Evolutionary conservation across 2,329 filamentous ascomycete species (phyloP).

Genomic region (Talaromyces sp.): DNA sequence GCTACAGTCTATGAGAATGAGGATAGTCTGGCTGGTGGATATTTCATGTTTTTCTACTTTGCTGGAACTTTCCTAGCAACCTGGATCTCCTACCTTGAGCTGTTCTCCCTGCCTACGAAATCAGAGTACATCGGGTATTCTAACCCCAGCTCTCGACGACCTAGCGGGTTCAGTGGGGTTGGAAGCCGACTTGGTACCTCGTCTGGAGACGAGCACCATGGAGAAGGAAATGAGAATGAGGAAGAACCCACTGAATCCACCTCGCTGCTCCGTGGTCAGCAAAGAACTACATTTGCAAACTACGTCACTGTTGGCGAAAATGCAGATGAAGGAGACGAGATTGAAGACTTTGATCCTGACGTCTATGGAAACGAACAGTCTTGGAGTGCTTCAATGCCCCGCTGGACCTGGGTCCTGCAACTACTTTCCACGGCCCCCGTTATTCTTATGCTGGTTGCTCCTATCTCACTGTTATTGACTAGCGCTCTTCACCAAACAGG

Average conservation of each 20-base stretch:
- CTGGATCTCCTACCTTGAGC: constrained; percentile 75
- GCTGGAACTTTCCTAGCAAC: constrained; percentile 73
- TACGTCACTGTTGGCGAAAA: constrained; percentile 48
- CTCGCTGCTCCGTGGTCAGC: constrained; percentile 56
- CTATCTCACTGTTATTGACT: constrained; percentile 73
- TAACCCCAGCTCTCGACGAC: constrained; percentile 45
- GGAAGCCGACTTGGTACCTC: constrained; percentile 48
- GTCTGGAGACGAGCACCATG: constrained; percentile 42
- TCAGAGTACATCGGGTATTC: constrained; percentile 66
- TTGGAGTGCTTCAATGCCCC: constrained; percentile 79
- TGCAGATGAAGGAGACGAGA: constrained; percentile 28
- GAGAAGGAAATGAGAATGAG: constrained; percentile 38
- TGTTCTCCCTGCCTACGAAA: constrained; percentile 75
- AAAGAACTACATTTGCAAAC: constrained; percentile 58
- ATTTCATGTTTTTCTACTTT: constrained; percentile 80
- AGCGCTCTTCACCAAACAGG: constrained; percentile 78
- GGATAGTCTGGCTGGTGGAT: constrained; percentile 72
- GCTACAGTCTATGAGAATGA: constrained; percentile 77
- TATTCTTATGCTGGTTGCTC: constrained; percentile 73
- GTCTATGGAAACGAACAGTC: constrained; percentile 74
- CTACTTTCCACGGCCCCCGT: constrained; percentile 79
- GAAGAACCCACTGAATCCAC: constrained; percentile 57
- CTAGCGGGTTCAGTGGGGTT: constrained; percentile 40
- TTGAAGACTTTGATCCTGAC: constrained; percentile 34
- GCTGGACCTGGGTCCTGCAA: constrained; percentile 86